Base-by-base conservation (phyloP, 2,329 filamentous ascomycete species). In the Lasiodiplodia theobromae region DNA sequence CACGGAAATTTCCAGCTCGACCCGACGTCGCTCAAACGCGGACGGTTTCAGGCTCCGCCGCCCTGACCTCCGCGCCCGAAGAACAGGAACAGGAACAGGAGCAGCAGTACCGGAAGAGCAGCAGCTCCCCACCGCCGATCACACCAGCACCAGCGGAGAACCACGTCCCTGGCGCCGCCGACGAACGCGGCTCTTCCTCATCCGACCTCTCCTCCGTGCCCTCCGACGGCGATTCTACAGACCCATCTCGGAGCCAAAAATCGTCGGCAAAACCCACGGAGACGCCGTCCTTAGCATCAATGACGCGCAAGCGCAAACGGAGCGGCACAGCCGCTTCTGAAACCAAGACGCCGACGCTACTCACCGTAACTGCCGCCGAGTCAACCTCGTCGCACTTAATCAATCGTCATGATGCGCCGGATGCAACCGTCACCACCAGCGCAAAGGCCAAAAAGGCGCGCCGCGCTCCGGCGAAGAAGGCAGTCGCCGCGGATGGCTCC, bases 221-320 rank as follows among this genome's bases (percentile, higher is more conserved):
- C 4, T 76, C 75, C 25, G 76, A 77, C 53, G 62, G 47, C 34
- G 69, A 66, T 21, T 28, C 31, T 40, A 62, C 25, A 37, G 31
- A 51, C 57, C 53, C 54, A 21, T 31, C 25, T 44, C 58, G 37
- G 38, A 8, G 54, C 37, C 31, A 58, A 58, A n/a, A 23, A 40
- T 21, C 44, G 67, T 7, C 44, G 44, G 34, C 67, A 16, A 31
- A 8, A 23, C 44, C 34, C 49, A 60, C 37, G 40, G 47, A 34
- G 16, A 21, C 37, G 37, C 23, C 25, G 21, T 31, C 37, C 25
- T 31, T 56, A 21, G 66, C 67, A 49, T 21, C 56, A 18, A 31
- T 28, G 53, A 58, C 73, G 18, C 81, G 80, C 71, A 88, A 87
- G 74, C 83, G 84, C 47, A 88, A 86, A 73, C 80, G 82, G 69